These are phyloP conservation scores for Phaeotremella skinneri DNA, from an alignment of 768 basidiomycete species.

Conservation along the genomic window DNA sequence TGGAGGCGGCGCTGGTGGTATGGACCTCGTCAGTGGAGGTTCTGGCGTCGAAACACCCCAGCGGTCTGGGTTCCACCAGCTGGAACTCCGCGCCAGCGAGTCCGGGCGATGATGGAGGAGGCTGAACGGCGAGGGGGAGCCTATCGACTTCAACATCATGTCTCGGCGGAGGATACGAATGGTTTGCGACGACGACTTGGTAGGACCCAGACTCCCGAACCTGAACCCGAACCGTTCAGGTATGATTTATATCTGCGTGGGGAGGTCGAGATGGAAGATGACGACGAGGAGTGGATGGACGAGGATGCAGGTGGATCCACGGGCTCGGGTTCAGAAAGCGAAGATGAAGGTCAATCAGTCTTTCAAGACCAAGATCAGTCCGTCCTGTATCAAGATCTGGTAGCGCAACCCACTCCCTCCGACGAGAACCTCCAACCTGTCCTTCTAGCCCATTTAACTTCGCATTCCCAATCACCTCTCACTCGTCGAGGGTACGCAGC, in stretches of 20 bases:
- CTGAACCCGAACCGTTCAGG: neutral
- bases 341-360: slow-evolving; percentile 16
- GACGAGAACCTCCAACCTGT: slow-evolving; percentile 39
- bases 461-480: slow-evolving; percentile 24
- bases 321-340: slow-evolving; percentile 19
- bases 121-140: neutral
- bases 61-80: slow-evolving; percentile 33
- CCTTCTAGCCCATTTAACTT: slow-evolving; percentile 43
- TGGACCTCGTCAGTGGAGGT: slow-evolving; percentile 38
- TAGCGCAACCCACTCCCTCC: slow-evolving; percentile 8
- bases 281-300: slow-evolving; percentile 39
- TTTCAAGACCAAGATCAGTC: slow-evolving; percentile 22
- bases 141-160: neutral
- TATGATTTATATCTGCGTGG: slow-evolving; percentile 34
- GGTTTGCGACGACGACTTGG: neutral
- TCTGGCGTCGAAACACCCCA: slow-evolving; percentile 40
- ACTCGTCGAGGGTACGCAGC: slow-evolving; percentile 40
- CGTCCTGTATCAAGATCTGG: slow-evolving; percentile 26
- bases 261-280: slow-evolving; percentile 37
- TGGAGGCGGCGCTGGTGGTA: slow-evolving; percentile 41
- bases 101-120: neutral
- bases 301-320: slow-evolving; percentile 10
- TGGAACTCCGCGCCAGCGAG: slow-evolving; percentile 1
- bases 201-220: neutral
- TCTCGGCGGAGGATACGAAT: neutral